phyloP scores from a whole-genome alignment of 1,284 basidiomycete species.

The Ganoderma multipileum region DNA sequence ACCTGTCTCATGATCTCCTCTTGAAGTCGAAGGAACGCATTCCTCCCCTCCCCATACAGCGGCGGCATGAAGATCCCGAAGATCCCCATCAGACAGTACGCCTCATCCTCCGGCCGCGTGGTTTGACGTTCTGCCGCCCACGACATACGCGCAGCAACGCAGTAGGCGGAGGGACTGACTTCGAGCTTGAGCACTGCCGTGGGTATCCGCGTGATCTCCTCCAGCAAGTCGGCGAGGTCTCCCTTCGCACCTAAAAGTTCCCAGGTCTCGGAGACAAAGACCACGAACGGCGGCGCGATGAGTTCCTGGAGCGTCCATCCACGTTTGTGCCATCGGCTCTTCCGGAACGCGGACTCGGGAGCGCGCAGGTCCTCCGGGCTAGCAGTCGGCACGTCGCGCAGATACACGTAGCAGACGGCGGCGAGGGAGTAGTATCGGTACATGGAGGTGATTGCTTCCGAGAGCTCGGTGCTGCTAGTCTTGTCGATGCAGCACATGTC shows the following conservation, averaged over 20 bases:
- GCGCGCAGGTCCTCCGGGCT: neutral
- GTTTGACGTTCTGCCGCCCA: neutral
- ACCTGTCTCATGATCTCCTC: neutral
- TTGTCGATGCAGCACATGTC: slow-evolving; percentile 10
- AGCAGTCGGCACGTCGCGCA: neutral
- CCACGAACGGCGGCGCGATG: neutral
- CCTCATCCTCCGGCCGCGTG: slow-evolving; percentile 4
- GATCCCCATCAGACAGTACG: slow-evolving; percentile 7
- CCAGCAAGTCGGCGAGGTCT: neutral
- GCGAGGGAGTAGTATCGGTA: neutral
- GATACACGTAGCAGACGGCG: slow-evolving; percentile 3
- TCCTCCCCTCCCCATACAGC: neutral
- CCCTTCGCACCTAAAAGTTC: neutral
- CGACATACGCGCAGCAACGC: neutral
- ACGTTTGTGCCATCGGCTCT: neutral
- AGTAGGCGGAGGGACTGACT: neutral
- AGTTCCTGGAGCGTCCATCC: slow-evolving; percentile 8
- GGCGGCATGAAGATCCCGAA: slow-evolving; percentile 5
- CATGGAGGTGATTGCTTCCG: neutral
- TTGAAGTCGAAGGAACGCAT: neutral
- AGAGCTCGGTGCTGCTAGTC: slow-evolving; percentile 6
- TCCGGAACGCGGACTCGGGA: neutral
- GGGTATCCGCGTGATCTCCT: neutral
- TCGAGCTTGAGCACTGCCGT: neutral
- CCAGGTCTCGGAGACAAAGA: neutral